These are phyloP conservation scores for Collybiopsis confluens DNA, from an alignment of 768 basidiomycete genomes.

Conservation along the genomic window DNA sequence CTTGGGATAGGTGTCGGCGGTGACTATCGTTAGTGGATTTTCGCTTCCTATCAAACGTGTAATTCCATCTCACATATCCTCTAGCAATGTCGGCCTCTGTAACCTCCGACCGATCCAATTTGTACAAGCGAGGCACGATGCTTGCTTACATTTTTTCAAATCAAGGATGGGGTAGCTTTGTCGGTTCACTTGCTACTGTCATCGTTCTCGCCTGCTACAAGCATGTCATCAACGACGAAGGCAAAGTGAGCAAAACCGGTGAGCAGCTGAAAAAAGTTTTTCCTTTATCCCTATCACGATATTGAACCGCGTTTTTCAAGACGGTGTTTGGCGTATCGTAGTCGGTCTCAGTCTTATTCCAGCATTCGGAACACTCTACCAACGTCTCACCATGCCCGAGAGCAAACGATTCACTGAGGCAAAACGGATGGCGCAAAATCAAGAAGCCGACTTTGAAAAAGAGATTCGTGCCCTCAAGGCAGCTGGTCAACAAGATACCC, in stretches of 20 bases:
- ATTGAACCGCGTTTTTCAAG: background rate
- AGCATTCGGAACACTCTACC: conserved; percentile 70
- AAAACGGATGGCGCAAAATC: conserved; percentile 19
- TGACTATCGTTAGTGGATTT: conserved; percentile 1
- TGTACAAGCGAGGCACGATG: conserved; percentile 67
- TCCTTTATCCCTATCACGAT: background rate
- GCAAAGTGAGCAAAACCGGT: conserved; percentile 52
- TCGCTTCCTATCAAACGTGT: too few species aligned
- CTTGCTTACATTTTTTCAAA: conserved; percentile 75
- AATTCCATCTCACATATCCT: conserved; percentile 16
- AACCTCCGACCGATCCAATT: conserved; percentile 59
- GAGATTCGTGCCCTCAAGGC: conserved; percentile 29
- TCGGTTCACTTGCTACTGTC: conserved; percentile 59
- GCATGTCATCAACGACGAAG: conserved; percentile 53
- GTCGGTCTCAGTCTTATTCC: conserved; percentile 74
- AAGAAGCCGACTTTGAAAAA: conserved; percentile 26
- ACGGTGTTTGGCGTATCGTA: conserved; percentile 65
- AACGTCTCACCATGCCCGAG: conserved; percentile 70
- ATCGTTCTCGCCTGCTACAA: conserved; percentile 64
- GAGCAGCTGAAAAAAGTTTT: conserved; percentile 37
- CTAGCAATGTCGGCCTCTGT: conserved; percentile 62
- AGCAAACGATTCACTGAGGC: conserved; percentile 51
- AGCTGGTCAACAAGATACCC: conserved; percentile 10
- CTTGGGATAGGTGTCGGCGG: conserved; percentile 78
- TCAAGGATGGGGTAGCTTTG: conserved; percentile 74